Evolutionary conservation across 352 stramenopile genomes (phyloP), one percentile per base, ranked within the genome.

Genomic region (Thalassiosira livingstoniorum): DNA sequence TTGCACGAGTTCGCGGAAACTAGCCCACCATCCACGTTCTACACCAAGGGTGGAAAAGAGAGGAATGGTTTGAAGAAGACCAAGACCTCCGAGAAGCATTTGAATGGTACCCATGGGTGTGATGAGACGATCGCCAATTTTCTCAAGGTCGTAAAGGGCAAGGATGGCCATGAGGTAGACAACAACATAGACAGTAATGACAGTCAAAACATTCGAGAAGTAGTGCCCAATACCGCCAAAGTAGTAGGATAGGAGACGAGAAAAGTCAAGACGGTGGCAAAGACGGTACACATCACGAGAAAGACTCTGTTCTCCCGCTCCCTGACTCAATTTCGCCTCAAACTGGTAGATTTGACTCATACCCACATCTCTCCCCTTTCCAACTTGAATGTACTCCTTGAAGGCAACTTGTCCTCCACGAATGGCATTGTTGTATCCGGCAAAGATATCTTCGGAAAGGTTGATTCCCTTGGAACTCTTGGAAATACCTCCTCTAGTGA

Each of bases 301-400:
- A 27, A 99, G 90, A 83, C 97, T 99, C 86, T 99, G 97, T 85
- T 99, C 98, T 1, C 96, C 98, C 11, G 97, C 97, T 61, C 98
- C 98, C 87, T 99, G 97, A 69, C 96, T 97, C 10, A 98, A 90
- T 79, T 99, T 99, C 0, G 98, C 97, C 88, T 99, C 98, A 75
- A 99, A 99, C 89, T 99, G 99, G 93, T 99, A 99, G 78, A 99
- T 99, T 85, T 99, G 98, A 83, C 98, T 98, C 97, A 99, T 99
- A 51, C 98, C 98, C 31, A 99, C 98, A 95, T 99, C 98, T 63
- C 98, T 96, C 42, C 98, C 98, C 86, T 99, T 99, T 63, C 98
- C 98, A 54, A 98, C 97, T 90, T 99, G 98, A 57, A 98, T 94
- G 85, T 99, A 99, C 89, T 99, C 98, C n/a, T 97, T 97, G 92